Evolutionary conservation across 345 rosid genomes (phyloP).

Genomic region (Boechera stricta): DNA sequence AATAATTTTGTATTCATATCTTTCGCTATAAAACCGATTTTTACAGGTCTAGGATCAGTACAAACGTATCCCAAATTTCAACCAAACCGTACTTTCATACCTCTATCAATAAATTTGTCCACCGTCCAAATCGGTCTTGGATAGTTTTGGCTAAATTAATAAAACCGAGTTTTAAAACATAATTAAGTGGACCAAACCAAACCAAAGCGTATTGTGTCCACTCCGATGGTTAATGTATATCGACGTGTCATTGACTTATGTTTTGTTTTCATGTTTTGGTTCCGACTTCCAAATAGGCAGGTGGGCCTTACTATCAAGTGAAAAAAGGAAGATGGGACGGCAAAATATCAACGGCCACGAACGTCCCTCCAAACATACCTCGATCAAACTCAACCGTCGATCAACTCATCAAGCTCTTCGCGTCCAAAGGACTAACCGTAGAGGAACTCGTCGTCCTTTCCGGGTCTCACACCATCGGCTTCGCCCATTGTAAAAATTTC

Average conservation of each 20-base stretch:
- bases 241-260: slow-evolving; percentile 9
- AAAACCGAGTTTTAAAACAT: neutral
- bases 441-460: slow-evolving; percentile 78
- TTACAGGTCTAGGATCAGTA: neutral
- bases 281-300: slow-evolving; percentile 41
- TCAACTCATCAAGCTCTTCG: slow-evolving; percentile 68
- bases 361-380: slow-evolving; percentile 61
- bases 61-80: neutral
- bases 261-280: neutral
- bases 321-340: slow-evolving; percentile 89
- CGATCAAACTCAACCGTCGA: slow-evolving; percentile 72
- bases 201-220: neutral
- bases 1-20: neutral
- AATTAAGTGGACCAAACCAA: neutral
- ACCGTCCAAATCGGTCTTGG: slow-evolving; percentile 3
- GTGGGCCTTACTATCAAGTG: slow-evolving; percentile 86
- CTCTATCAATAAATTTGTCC: neutral
- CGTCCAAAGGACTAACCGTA: slow-evolving; percentile 66
- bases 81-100: neutral
- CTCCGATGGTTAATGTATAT: neutral
- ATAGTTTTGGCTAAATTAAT: neutral
- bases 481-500: slow-evolving; percentile 74
- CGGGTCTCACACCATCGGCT: slow-evolving; percentile 87
- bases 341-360: slow-evolving; percentile 62
- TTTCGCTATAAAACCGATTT: neutral